Evolutionary conservation across 176 grass and related monocot species (phyloP).

Genomic region (Zea mays): DNA sequence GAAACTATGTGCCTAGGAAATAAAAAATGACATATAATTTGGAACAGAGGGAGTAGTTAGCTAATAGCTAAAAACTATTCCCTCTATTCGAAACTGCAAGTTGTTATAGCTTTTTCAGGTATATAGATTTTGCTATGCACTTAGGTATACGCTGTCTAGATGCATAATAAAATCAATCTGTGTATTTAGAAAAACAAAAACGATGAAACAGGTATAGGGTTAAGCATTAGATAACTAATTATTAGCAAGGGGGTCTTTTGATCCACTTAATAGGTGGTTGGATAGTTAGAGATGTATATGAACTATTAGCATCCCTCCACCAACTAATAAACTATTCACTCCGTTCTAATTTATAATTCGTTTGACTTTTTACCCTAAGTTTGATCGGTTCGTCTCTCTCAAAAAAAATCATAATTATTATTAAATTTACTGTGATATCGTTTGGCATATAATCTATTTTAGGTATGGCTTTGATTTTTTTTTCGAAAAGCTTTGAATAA

Average conservation of each 20-base stretch:
- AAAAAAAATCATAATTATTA: no score
- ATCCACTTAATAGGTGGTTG: neutral
- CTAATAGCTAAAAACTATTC: neutral
- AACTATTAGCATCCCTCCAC: neutral
- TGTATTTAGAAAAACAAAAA: neutral
- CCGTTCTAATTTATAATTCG: no score
- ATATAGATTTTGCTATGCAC: neutral
- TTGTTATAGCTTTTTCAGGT: neutral
- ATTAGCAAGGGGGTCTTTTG: neutral
- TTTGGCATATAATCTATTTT: no score
- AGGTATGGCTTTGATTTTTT: no score
- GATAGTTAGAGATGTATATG: neutral
- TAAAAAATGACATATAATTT: neutral
- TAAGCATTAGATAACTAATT: neutral
- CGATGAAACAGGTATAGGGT: neutral
- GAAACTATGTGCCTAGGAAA: neutral
- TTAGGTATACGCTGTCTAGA: neutral
- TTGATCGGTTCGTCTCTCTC: no score
- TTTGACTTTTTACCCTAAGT: no score
- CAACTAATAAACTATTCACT: neutral
- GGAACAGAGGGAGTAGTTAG: neutral
- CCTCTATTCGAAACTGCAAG: neutral
- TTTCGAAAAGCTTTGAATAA: no score
- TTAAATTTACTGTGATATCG: no score
- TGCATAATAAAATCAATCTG: neutral